phyloP scores from a whole-genome alignment of 2,329 filamentous ascomycete species.

The Alternaria angustiovoidea region DNA sequence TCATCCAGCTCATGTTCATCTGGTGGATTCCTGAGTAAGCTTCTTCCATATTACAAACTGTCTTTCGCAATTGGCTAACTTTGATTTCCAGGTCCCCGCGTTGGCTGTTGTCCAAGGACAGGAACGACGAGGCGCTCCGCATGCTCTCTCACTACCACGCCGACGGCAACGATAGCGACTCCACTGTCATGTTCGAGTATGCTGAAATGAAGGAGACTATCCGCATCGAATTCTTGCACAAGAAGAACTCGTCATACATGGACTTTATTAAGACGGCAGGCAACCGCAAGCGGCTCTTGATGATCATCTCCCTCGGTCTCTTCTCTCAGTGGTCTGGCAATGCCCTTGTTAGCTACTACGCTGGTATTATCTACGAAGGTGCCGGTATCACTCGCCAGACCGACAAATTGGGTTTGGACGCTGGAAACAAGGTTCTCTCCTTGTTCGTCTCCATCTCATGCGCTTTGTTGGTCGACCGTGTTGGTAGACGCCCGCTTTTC shows the following conservation, averaged over 20 bases:
- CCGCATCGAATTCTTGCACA: slow-evolving; percentile 61
- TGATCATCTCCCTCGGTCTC: slow-evolving; percentile 69
- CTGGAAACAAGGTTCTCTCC: slow-evolving; percentile 67
- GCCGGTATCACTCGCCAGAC: slow-evolving; percentile 65
- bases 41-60: background rate
- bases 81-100: slow-evolving; percentile 45
- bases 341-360: slow-evolving; percentile 73
- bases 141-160: slow-evolving; percentile 71
- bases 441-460: slow-evolving; percentile 65
- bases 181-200: slow-evolving; percentile 71
- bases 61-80: background rate
- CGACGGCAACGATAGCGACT: slow-evolving; percentile 65
- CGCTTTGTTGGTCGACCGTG: slow-evolving; percentile 63
- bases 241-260: slow-evolving; percentile 62
- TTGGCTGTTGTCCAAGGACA: slow-evolving; percentile 70
- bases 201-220: slow-evolving; percentile 72
- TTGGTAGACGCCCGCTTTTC: slow-evolving; percentile 54
- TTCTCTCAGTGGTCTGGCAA: slow-evolving; percentile 75
- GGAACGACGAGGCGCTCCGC: slow-evolving; percentile 67
- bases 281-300: slow-evolving; percentile 69
- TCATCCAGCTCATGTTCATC: slow-evolving; percentile 70
- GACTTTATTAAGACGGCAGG: slow-evolving; percentile 70
- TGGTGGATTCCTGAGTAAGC: slow-evolving; percentile 65
- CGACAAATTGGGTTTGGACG: slow-evolving; percentile 54
- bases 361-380: slow-evolving; percentile 67